phyloP scores from a whole-genome alignment of 345 rosid species.

The Draba incana region DNA sequence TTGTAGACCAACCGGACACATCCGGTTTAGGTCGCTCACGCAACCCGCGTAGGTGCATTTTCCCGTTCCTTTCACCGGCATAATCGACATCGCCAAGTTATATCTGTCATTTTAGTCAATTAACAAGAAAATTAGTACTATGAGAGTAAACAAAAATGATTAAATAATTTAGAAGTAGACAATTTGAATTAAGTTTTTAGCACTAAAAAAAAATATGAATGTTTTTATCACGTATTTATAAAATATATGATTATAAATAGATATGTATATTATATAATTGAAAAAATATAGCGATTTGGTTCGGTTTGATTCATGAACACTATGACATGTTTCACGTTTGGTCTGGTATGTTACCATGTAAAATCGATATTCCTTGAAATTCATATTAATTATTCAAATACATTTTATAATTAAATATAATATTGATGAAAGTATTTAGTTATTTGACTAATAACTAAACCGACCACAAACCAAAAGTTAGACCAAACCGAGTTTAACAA shows the following conservation, averaged over 20 bases:
- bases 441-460: background rate
- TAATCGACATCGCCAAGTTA: slow-evolving; percentile 46
- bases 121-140: background rate
- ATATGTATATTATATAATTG: no score
- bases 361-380: no score
- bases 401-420: no score
- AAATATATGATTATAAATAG: no score
- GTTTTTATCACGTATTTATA: no score
- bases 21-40: slow-evolving; percentile 41
- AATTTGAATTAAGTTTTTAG: background rate
- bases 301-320: background rate
- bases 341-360: background rate
- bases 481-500: background rate
- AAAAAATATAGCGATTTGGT: no score
- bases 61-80: slow-evolving; percentile 40
- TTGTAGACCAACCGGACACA: slow-evolving; percentile 47
- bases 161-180: background rate
- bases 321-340: background rate
- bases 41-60: slow-evolving; percentile 42
- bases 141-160: background rate
- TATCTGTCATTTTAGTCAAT: slow-evolving; percentile 21
- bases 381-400: no score
- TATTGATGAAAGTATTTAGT: no score
- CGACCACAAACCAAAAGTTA: background rate
- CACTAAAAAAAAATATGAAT: no score